Conservation (phyloP, 2,329 filamentous ascomycete genomes). For the Diaporthe nobilis region DNA sequence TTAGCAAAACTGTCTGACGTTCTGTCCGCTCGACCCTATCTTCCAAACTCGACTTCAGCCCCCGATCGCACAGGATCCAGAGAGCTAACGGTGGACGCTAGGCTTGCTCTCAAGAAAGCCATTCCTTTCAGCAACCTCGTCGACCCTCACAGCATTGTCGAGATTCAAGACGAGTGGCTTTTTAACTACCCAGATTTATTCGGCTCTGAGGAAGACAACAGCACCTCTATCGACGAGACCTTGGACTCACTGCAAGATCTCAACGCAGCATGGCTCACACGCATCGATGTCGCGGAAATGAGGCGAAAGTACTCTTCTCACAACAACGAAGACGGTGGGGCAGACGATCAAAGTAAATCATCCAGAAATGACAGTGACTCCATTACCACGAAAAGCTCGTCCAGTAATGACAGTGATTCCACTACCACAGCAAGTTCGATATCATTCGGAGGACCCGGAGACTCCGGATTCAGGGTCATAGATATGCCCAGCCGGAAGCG, state of each 20-base stretch:
- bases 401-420: background rate
- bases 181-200: constrained; percentile 43
- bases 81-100: background rate
- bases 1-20: background rate
- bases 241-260: background rate
- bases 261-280: too few relatives aligned
- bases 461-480: rapidly evolving
- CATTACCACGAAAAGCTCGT: background rate
- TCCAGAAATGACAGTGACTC: background rate
- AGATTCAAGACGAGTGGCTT: constrained; percentile 44
- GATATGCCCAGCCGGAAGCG: background rate
- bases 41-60: background rate
- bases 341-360: background rate
- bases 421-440: background rate
- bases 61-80: too few relatives aligned
- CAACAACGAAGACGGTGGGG: too few relatives aligned
- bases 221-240: background rate
- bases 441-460: rapidly evolving
- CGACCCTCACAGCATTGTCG: constrained; percentile 36
- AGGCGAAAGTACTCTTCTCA: background rate
- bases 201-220: too few relatives aligned
- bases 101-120: constrained; percentile 35
- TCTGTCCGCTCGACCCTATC: rapidly evolving
- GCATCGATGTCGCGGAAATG: background rate
- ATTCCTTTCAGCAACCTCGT: constrained; percentile 31